A percentile compares a stretch with the other conserved stretches of the same genome.
Conservation (phyloP, 345 rosid species). For the Syzygium aromaticum region DNA sequence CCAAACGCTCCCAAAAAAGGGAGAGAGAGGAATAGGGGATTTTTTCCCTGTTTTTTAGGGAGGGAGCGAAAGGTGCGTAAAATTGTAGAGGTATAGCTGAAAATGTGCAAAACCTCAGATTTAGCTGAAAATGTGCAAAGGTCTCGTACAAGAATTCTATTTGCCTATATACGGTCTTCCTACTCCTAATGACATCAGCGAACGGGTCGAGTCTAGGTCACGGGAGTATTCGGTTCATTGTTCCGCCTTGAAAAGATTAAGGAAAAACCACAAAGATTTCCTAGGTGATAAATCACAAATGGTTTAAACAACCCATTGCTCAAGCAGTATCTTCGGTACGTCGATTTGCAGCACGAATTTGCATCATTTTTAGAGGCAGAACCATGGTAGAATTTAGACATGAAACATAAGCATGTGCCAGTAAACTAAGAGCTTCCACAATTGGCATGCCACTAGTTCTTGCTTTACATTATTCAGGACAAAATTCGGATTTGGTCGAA, state of each 20-base stretch:
- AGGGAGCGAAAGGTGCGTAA: not conserved
- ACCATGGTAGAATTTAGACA: not conserved
- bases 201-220: not conserved
- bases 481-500: not conserved
- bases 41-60: not conserved
- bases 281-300: not conserved
- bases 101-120: not conserved
- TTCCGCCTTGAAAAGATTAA: not conserved
- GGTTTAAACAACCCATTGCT: not conserved
- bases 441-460: not conserved
- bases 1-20: too few species aligned
- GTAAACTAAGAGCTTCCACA: not conserved
- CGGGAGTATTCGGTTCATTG: not conserved
- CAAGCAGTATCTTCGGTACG: not conserved
- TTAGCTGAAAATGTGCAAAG: not conserved
- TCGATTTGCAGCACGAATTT: not conserved
- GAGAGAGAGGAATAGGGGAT: not conserved
- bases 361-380: not conserved
- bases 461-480: not conserved
- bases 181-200: not conserved
- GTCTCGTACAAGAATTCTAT: not conserved
- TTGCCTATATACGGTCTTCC: not conserved
- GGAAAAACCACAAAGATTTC: not conserved
- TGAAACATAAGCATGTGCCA: not conserved
- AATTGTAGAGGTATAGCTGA: not conserved